Evolutionary conservation across 2,329 filamentous ascomycete species (phyloP), one percentile per base, ranked within the genome.

Genomic region (Coniella vitis): DNA sequence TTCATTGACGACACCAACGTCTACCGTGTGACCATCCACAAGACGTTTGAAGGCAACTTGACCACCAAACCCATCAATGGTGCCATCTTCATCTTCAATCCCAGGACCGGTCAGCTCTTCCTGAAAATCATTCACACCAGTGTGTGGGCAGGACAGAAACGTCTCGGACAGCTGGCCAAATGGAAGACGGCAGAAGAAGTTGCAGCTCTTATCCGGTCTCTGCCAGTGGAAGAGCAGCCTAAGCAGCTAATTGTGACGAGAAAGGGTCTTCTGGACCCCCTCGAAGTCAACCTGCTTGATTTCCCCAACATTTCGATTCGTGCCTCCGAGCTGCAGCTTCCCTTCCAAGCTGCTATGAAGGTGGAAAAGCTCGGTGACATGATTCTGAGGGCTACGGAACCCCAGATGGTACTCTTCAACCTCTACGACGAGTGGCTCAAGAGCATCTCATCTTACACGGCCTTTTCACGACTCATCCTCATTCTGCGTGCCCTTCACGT

Each of bases 161-260:
- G 93, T 87, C 81, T 98, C 29, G 94, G 94, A 57, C 93, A 98
- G 68, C 72, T 98, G 57, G 93, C 93, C 40, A 98, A 98, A 66
- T 98, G 93, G 93, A 98, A 98, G 78, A 98, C 93, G 14, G 93
- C 93, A 1, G 93, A 98, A 83, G 93, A 98, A 89, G 94, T 98
- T 3, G 93, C 93, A 4, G 94, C 93, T 17, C 77, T 98, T 38
- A 98, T 98, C 64, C 83, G 93, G 57, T 98, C 93, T 1, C 69
- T 98, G 37, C 93, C 93, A 0, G 90, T 96, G 7, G 93, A 98
- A 74, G 94, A 98, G 68, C 94, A 98, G 65, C 93, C 93, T 34
- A 97, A 97, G 71, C 93, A 98, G 70, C 82, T 98, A 36, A 98
- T 98, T 59, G 93, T 98, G 43, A 98, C 94, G 7, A 82, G 93